Base-by-base conservation (phyloP, 441 rosid genomes). In the Bruguiera hainesii region DNA sequence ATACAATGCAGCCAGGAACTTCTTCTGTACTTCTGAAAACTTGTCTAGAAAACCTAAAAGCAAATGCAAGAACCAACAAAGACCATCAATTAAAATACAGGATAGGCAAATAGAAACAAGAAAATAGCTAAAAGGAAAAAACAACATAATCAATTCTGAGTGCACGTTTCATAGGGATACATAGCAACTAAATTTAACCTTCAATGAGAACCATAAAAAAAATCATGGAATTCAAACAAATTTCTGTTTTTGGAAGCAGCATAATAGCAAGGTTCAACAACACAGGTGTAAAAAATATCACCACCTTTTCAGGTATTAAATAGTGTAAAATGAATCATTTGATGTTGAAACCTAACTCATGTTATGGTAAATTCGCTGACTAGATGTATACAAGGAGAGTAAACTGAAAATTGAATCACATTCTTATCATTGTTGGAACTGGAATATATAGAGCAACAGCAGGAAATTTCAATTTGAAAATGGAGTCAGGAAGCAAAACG, bases 1-100 rank as follows among this genome's bases (percentile, higher is more conserved):
- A 68, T 57, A 65, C 68, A 64, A 69, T 59, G 71, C 73, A 57
- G 59, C 23, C 26, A 35, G 25, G 21, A 63, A 26, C 57, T 58
- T 56, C 46, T 61, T 39, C 56, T 46, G n/a, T 31, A 7, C 63
- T 50, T 42, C 75, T 26, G 30, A 59, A 3, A 18, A 15, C 21
- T 25, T 21, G 28, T 64, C 68, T 39, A n/a, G 7, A 42, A 33
- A 7, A 18, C 18, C 16, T 11, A 13, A 13, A 60, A 52, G 50
- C 29, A 42, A 60, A 16, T 31, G 28, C 15, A 23, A 65, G 19
- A 29, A 55, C 13, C 21, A 35, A 30, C 25, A 23, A 49, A 49
- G 60, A 68, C 42, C 42, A 52, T 42, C 21, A 42, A 48, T 29
- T 29, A 10, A 55, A 49, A 16, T n/a, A 15, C 23, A 46, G 23